Evolutionary conservation across 2,329 filamentous ascomycete genomes (phyloP).

Genomic region (Stagonosporopsis tanaceti): DNA sequence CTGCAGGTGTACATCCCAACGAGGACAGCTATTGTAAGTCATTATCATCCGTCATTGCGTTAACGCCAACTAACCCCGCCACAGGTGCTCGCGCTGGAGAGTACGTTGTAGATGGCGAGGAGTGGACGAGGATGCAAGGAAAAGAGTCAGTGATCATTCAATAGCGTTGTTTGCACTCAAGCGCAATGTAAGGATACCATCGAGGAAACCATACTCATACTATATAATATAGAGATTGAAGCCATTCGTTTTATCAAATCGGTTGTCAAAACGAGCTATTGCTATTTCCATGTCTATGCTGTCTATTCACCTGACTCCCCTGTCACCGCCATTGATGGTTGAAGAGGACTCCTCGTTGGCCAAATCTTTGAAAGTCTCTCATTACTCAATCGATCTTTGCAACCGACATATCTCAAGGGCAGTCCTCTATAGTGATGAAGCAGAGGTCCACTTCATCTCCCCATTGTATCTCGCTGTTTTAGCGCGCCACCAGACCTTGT

Average conservation of each 20-base stretch:
- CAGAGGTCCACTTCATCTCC: no score
- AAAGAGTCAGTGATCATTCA: not conserved
- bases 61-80: slow-evolving; percentile 14
- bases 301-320: not conserved
- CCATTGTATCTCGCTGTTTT: no score
- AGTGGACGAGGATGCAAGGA: not conserved
- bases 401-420: no score
- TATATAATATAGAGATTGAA: slow-evolving; percentile 7
- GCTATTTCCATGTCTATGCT: not conserved
- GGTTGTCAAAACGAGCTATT: not conserved
- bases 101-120: slow-evolving; percentile 29
- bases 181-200: slow-evolving; percentile 11
- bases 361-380: no score
- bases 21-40: slow-evolving; percentile 79
- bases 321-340: no score
- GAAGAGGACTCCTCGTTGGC: no score
- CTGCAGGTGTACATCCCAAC: slow-evolving; percentile 89
- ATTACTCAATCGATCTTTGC: no score
- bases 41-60: not conserved
- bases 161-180: slow-evolving; percentile 4
- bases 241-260: not conserved
- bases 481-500: no score
- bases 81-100: slow-evolving; percentile 40
- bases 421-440: no score
- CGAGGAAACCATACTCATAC: slow-evolving; percentile 8